Conservation (phyloP, 768 basidiomycete species). For the Antrodiella citrinella region DNA sequence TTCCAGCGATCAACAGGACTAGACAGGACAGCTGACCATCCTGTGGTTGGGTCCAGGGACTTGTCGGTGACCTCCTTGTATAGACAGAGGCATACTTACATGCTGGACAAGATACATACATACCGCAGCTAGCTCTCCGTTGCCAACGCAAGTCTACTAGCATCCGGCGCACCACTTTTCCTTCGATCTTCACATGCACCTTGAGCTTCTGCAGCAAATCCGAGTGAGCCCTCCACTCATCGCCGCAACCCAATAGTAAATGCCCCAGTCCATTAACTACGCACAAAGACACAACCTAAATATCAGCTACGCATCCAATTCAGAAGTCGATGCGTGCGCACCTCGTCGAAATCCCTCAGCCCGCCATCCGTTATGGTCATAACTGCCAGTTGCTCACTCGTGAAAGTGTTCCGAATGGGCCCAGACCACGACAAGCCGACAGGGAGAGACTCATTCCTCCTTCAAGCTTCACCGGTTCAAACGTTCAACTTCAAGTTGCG, state of each 20-base stretch:
- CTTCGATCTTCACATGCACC: constrained; percentile 85
- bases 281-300: neutral
- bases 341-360: constrained; percentile 87
- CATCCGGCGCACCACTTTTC: constrained; percentile 89
- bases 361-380: constrained; percentile 73
- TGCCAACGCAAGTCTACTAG: constrained; percentile 51
- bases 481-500: no score
- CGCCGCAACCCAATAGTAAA: constrained; percentile 93
- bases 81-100: no score
- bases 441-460: no score
- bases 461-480: no score
- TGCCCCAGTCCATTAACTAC: constrained; percentile 93
- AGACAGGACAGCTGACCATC: constrained; percentile 25
- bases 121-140: no score
- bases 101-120: no score
- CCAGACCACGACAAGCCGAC: no score
- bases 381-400: constrained; percentile 55
- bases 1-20: constrained; percentile 27
- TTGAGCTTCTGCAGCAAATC: constrained; percentile 58
- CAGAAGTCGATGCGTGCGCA: constrained; percentile 23
- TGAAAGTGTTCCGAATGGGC: constrained; percentile 94
- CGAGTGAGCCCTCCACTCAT: constrained; percentile 68
- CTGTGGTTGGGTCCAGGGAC: constrained; percentile 23
- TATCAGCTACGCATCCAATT: neutral
- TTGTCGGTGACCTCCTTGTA: constrained; percentile 40